Evolutionary conservation across 768 basidiomycete genomes (phyloP).

Genomic region (Amanita thiersii): DNA sequence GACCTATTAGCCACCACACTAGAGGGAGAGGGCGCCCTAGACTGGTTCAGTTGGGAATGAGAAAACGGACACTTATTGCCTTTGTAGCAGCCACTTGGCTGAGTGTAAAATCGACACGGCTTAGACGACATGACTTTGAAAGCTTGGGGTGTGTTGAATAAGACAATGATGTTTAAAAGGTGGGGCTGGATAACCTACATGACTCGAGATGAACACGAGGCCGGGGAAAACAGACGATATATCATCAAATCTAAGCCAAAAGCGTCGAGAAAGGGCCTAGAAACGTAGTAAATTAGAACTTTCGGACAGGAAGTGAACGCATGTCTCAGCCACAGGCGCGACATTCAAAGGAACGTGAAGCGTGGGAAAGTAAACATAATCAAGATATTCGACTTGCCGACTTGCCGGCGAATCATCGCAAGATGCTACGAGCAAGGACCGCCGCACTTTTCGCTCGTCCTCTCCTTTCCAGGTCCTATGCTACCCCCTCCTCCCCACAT

Average conservation of each 20-base stretch:
- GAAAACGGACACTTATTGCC: slow-evolving; percentile 32
- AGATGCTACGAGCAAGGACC: slow-evolving; percentile 5
- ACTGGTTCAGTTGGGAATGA: slow-evolving; percentile 6
- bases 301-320: too few species aligned
- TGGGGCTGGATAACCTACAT: too few species aligned
- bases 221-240: too few species aligned
- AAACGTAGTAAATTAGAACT: too few species aligned
- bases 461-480: slow-evolving; percentile 36
- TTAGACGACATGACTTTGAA: slow-evolving; percentile 5
- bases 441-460: not conserved
- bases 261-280: too few species aligned
- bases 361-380: not conserved
- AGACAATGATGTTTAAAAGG: too few species aligned
- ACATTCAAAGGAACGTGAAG: too few species aligned
- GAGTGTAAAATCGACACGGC: slow-evolving; percentile 4
- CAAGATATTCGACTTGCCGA: not conserved
- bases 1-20: too few species aligned
- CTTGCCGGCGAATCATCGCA: not conserved
- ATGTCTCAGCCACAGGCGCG: not conserved
- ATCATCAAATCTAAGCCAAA: too few species aligned
- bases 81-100: slow-evolving; percentile 36
- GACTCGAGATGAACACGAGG: too few species aligned
- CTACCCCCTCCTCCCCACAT: slow-evolving; percentile 55
- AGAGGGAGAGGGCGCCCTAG: slow-evolving; percentile 7
- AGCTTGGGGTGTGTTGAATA: not conserved